A percentile compares a stretch with the other conserved stretches of the same genome.
Evolutionary conservation across 306 rosid genomes (phyloP).

Genomic region (Vigna unguiculata): DNA sequence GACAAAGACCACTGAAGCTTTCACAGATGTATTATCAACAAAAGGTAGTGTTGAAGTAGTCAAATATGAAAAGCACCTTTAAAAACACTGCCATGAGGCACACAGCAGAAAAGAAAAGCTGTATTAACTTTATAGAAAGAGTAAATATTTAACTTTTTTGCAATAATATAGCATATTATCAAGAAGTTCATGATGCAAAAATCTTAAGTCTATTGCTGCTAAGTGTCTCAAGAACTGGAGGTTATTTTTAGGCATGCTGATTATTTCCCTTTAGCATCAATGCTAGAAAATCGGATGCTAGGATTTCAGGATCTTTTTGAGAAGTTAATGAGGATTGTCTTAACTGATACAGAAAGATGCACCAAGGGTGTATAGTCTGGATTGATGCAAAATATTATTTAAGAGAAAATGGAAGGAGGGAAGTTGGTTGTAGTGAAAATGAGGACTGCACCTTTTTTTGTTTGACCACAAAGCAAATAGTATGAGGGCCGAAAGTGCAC

Average conservation of each 20-base stretch:
- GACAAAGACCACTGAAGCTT: slow-evolving; percentile 15
- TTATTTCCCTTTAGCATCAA: slow-evolving; percentile 15
- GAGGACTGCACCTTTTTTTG: not conserved
- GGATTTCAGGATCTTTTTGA: not conserved
- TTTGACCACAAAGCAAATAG: not conserved
- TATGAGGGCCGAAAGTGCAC: not conserved
- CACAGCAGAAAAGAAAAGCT: not conserved
- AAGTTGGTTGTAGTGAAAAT: not conserved
- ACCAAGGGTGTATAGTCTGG: not conserved
- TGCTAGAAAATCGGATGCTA: not conserved
- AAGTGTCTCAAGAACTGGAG: not conserved
- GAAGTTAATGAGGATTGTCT: not conserved
- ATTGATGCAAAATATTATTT: not conserved
- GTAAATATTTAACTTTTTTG: slow-evolving; percentile 7
- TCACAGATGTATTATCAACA: slow-evolving; percentile 32
- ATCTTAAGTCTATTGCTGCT: not conserved
- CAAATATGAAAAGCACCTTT: not conserved
- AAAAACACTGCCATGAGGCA: not conserved
- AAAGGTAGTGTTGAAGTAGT: not conserved
- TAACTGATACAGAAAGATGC: not conserved
- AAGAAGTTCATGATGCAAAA: not conserved
- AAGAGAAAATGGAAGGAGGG: not conserved
- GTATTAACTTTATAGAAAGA: slow-evolving; percentile 2
- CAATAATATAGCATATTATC: not conserved
- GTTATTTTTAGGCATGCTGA: slow-evolving; percentile 14